phyloP scores from a whole-genome alignment of 768 basidiomycete species.

The Kwoniella mangroviensis region DNA sequence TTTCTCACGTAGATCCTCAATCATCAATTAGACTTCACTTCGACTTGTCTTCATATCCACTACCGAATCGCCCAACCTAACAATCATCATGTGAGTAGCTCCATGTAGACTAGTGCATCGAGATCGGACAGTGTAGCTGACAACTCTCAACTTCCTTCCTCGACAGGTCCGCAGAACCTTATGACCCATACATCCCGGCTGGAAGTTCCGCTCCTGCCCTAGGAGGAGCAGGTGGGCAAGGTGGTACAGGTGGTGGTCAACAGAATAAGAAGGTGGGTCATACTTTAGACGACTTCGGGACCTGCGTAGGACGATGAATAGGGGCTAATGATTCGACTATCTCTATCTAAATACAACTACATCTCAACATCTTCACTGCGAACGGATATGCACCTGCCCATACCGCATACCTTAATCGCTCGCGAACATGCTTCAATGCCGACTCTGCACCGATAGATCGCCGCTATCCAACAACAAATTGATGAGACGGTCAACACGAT shows the following conservation, averaged over 20 bases:
- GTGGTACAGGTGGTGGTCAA: conserved; percentile 60
- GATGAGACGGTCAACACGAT: conserved; percentile 97
- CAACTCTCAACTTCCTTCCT: not conserved
- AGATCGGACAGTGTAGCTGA: not conserved
- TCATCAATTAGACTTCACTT: not conserved
- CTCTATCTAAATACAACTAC: not conserved
- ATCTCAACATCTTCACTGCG: not conserved
- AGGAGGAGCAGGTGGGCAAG: conserved; percentile 56
- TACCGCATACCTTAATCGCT: too few relatives aligned
- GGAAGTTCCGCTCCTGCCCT: conserved; percentile 63
- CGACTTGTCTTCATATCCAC: not conserved
- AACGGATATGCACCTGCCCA: too few relatives aligned
- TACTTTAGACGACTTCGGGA: too few relatives aligned
- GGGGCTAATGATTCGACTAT: not conserved
- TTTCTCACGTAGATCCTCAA: not conserved
- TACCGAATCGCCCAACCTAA: not conserved
- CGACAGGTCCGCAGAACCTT: conserved; percentile 84
- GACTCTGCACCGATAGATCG: conserved; percentile 64
- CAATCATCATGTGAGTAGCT: not conserved
- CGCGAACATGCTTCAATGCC: not conserved
- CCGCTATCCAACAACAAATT: conserved; percentile 90
- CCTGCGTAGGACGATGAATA: too few relatives aligned
- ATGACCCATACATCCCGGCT: conserved; percentile 96
- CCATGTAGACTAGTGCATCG: too few relatives aligned
- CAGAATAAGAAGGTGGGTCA: conserved; percentile 62